Percentiles rank a stretch among this genome's conserved stretches.
Conservation (phyloP, 352 stramenopile species). For the Paralagenidium karlingii region DNA sequence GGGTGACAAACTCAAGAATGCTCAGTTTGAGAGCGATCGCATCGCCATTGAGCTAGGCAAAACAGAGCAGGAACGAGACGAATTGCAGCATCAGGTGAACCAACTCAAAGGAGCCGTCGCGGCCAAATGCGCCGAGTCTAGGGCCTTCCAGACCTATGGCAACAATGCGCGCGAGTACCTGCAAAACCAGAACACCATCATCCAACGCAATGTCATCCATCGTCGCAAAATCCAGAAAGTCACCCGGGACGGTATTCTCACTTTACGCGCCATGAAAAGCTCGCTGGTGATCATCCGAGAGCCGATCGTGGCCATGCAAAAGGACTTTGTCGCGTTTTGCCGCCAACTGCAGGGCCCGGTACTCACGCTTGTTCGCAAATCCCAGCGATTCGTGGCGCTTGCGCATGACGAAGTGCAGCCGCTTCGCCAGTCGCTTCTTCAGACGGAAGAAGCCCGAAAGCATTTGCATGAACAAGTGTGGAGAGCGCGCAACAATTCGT, state of each 20-base stretch:
- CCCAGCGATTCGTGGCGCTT: conserved; percentile 25
- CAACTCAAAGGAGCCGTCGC: conserved; percentile 60
- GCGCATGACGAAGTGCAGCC: conserved; percentile 40
- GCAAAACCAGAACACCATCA: conserved; percentile 31
- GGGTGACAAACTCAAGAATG: conserved; percentile 39
- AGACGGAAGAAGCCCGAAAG: conserved; percentile 24
- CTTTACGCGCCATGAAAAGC: conserved; percentile 17
- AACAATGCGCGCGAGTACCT: conserved; percentile 45
- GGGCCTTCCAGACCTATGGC: conserved; percentile 58
- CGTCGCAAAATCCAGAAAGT: conserved; percentile 31
- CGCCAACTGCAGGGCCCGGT: conserved; percentile 34
- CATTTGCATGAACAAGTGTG: conserved; percentile 69
- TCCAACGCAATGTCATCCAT: conserved; percentile 40
- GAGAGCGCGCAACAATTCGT: conserved; percentile 29
- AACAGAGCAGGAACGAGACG: conserved; percentile 37
- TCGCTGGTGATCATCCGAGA: conserved; percentile 27
- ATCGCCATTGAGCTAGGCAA: conserved; percentile 25
- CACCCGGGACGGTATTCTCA: conserved; percentile 24
- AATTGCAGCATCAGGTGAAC: conserved; percentile 50
- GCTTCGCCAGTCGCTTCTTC: conserved; percentile 23
- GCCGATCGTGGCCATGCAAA: conserved; percentile 36
- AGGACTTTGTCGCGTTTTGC: conserved; percentile 34
- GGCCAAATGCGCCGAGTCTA: conserved; percentile 52
- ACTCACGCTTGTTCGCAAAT: conserved; percentile 27
- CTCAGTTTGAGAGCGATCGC: conserved; percentile 19